Conservation (phyloP, 1,284 basidiomycete species). For the Cutaneotrichosporon mucoides region DNA sequence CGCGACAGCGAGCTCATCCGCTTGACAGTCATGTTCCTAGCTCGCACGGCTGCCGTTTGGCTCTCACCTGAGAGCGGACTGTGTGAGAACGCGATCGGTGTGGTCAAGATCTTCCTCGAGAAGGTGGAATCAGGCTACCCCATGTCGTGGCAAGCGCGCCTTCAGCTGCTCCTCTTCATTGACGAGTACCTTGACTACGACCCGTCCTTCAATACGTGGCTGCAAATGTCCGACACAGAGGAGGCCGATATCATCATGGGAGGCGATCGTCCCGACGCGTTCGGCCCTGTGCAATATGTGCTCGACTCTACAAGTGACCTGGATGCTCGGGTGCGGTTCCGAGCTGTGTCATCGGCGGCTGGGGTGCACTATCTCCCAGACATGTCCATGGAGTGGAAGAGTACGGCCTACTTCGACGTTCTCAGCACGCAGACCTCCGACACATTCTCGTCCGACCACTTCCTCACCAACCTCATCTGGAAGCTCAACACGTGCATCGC, state of each 20-base stretch:
- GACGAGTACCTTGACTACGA: slow-evolving; percentile 63
- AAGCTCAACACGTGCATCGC: slow-evolving; percentile 80
- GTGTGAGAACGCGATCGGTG: slow-evolving; percentile 51
- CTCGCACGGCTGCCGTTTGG: slow-evolving; percentile 66
- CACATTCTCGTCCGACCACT: slow-evolving; percentile 55
- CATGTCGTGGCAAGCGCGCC: slow-evolving; percentile 65
- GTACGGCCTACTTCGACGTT: slow-evolving; percentile 24
- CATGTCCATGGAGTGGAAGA: slow-evolving; percentile 21
- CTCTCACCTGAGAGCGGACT: slow-evolving; percentile 51
- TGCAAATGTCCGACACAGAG: slow-evolving; percentile 17
- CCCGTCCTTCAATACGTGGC: slow-evolving; percentile 47
- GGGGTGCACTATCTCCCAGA: slow-evolving; percentile 33
- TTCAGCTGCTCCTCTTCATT: slow-evolving; percentile 63
- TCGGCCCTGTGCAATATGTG: slow-evolving; percentile 46
- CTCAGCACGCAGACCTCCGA: slow-evolving; percentile 19
- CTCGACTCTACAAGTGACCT: slow-evolving; percentile 62
- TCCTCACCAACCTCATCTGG: slow-evolving; percentile 72
- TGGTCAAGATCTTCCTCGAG: slow-evolving; percentile 58
- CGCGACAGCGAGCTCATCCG: slow-evolving; percentile 58
- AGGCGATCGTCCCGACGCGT: slow-evolving; percentile 5
- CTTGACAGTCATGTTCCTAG: slow-evolving; percentile 61
- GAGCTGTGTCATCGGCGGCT: slow-evolving; percentile 63
- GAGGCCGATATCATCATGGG: slow-evolving; percentile 29
- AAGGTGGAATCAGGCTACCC: slow-evolving; percentile 53
- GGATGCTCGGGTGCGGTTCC: slow-evolving; percentile 83